Conservation (phyloP, 352 stramenopile genomes). For the Pythium brachiatum region DNA sequence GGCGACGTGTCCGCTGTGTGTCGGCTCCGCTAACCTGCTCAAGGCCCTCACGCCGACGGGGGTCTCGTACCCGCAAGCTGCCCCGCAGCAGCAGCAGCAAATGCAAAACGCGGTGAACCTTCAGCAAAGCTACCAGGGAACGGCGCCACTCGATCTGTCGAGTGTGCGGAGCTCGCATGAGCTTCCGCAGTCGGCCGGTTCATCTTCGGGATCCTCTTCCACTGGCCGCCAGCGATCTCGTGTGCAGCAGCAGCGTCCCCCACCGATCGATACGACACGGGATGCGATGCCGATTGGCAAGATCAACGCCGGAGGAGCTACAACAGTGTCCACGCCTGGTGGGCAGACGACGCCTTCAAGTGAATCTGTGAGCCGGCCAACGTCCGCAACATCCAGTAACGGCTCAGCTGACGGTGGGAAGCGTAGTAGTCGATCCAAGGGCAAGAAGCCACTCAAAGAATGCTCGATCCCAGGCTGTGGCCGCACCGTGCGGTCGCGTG, state of each 20-base stretch:
- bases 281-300: conserved; percentile 23
- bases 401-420: conserved; percentile 14
- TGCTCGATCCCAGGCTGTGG: conserved; percentile 75
- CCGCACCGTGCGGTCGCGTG: conserved; percentile 72
- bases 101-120: conserved; percentile 17
- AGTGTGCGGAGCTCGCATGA: conserved; percentile 7
- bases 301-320: not conserved
- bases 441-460: conserved; percentile 76
- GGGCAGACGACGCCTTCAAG: conserved; percentile 19
- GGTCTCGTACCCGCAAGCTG: conserved; percentile 23
- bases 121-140: conserved; percentile 21
- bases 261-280: conserved; percentile 28
- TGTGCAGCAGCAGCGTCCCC: conserved; percentile 20
- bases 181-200: not conserved
- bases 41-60: conserved; percentile 25
- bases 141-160: conserved; percentile 12
- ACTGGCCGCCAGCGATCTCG: conserved; percentile 13
- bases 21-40: conserved; percentile 17
- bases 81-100: conserved; percentile 14
- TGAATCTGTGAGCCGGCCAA: conserved; percentile 17
- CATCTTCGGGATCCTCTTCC: not conserved
- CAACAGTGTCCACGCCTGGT: not conserved
- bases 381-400: conserved; percentile 22
- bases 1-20: conserved; percentile 24
- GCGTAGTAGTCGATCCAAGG: conserved; percentile 37